A percentile compares a stretch with the other conserved stretches of the same genome.
These are phyloP conservation scores for Geosmithia putterillii DNA, from an alignment of 2,329 filamentous ascomycete species.

Conservation along the genomic window DNA sequence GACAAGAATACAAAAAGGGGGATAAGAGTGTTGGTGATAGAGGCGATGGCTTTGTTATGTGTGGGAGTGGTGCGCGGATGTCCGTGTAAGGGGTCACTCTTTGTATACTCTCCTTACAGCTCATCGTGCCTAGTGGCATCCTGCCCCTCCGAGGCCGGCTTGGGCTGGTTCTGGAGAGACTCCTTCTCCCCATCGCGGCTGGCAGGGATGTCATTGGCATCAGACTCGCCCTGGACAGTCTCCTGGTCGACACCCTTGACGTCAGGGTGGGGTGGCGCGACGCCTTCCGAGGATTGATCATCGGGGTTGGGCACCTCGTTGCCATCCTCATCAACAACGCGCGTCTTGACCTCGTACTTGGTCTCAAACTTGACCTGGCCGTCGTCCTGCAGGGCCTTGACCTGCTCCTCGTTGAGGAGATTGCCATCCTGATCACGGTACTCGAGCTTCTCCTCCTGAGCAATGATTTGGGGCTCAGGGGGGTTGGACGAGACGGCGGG, in stretches of 20 bases:
- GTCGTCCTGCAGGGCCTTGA: constrained; percentile 54
- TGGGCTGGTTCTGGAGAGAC: constrained; percentile 31
- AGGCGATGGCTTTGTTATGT: not conserved
- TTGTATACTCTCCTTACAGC: constrained; percentile 11
- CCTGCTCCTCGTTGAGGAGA: constrained; percentile 70
- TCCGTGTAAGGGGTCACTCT: too few relatives aligned
- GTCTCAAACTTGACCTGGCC: constrained; percentile 95
- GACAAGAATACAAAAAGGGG: not conserved
- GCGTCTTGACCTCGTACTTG: constrained; percentile 87
- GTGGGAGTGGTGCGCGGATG: too few relatives aligned
- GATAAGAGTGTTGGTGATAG: not conserved
- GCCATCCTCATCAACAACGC: constrained; percentile 66
- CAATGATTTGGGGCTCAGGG: constrained; percentile 34
- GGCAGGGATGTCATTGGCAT: constrained; percentile 10
- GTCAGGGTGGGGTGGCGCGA: constrained; percentile 48
- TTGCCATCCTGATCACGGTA: constrained; percentile 94
- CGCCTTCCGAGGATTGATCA: constrained; percentile 15
- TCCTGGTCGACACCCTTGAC: constrained; percentile 49
- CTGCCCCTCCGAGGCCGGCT: constrained; percentile 51
- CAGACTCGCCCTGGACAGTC: constrained; percentile 27
- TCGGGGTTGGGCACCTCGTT: constrained; percentile 52
- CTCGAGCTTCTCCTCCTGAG: constrained; percentile 71
- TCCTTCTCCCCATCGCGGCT: constrained; percentile 13
- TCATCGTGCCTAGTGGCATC: constrained; percentile 38
- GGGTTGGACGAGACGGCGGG: constrained; percentile 34